Conservation (phyloP, 148 eudicot species). For the Tetragonia tetragonoides region DNA sequence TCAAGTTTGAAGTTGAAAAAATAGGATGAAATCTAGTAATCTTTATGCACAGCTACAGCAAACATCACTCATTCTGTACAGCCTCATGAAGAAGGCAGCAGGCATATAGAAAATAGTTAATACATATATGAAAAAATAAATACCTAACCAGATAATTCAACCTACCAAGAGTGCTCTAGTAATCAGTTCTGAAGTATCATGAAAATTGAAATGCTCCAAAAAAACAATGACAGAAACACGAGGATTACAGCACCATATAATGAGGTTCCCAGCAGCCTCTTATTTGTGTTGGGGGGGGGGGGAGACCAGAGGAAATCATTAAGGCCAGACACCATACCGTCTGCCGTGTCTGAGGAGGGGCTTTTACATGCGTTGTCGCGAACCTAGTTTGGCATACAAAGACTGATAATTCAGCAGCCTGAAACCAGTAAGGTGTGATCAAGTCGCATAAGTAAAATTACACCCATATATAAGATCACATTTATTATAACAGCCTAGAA, state of each 20-base stretch:
- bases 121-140: no score
- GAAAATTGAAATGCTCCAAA: neutral
- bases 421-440: conserved; percentile 13
- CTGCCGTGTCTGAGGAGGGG: conserved; percentile 60
- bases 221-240: neutral
- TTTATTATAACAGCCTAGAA: conserved; percentile 3
- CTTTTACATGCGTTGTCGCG: conserved; percentile 51
- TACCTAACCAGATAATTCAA: no score
- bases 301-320: neutral
- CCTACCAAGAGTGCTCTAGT: neutral
- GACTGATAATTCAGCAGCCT: conserved; percentile 48
- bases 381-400: conserved; percentile 41
- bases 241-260: neutral
- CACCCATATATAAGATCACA: neutral
- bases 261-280: neutral
- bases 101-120: no score
- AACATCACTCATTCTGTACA: no score
- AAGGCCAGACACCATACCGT: conserved; percentile 34
- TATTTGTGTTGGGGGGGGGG: neutral
- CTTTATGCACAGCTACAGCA: no score
- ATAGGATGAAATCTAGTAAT: no score
- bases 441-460: conserved; percentile 6
- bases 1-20: neutral
- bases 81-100: no score
- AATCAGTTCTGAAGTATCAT: neutral